Evolutionary conservation across 345 rosid genomes (phyloP).

Genomic region (Dovyalis caffra): DNA sequence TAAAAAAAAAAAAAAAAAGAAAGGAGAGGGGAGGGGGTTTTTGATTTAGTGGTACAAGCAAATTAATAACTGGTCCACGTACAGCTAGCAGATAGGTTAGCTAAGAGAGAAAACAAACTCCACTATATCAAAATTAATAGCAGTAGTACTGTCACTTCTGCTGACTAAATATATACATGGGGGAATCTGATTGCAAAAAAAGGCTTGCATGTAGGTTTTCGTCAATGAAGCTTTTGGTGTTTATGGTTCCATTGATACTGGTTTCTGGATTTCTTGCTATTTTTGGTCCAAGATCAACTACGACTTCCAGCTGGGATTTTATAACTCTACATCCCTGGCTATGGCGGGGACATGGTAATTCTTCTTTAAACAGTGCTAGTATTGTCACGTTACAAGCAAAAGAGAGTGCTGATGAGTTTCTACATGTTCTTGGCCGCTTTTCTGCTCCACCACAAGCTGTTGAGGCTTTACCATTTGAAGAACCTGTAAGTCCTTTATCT

Average conservation of each 20-base stretch:
- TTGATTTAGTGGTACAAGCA: no score
- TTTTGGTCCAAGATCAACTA: constrained; percentile 26
- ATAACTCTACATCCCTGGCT: constrained; percentile 12
- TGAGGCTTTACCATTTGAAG: constrained; percentile 4
- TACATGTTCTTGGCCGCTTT: not conserved
- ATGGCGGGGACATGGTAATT: not conserved
- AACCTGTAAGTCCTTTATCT: constrained; percentile 14
- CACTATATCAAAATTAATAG: not conserved
- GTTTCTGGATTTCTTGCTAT: constrained; percentile 35
- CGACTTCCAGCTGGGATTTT: constrained; percentile 9
- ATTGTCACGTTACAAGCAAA: no score
- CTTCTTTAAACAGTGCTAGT: not conserved
- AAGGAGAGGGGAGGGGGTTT: no score
- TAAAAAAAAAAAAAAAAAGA: not conserved
- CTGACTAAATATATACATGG: no score
- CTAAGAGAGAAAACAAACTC: not conserved
- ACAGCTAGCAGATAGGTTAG: not conserved
- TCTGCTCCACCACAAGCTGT: constrained; percentile 6
- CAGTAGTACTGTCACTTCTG: no score
- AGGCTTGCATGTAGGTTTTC: constrained; percentile 35
- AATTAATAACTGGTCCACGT: no score
- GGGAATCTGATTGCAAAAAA: constrained; percentile 20
- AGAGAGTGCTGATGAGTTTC: not conserved
- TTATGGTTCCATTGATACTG: constrained; percentile 48
- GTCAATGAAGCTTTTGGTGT: constrained; percentile 34